These are phyloP conservation scores for Lathyrus tuberosus DNA, from an alignment of 306 rosid species.

Conservation along the genomic window DNA sequence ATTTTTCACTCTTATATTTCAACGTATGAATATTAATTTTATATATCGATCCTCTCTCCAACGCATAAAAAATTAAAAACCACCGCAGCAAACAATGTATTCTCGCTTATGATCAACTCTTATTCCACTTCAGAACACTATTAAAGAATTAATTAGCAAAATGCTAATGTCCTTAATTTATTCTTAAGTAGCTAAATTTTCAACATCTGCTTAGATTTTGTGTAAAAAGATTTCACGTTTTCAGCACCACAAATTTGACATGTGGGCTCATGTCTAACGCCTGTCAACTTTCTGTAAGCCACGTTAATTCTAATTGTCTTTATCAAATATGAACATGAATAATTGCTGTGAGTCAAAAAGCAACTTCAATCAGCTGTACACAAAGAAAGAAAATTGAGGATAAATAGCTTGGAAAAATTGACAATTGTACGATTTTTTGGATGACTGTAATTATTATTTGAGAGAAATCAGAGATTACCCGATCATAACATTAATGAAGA, in stretches of 20 bases:
- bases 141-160: background rate
- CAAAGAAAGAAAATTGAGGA: background rate
- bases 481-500: too few species aligned
- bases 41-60: too few species aligned
- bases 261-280: slow-evolving; percentile 25
- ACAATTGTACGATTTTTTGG: background rate
- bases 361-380: background rate
- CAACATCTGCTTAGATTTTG: background rate
- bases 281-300: slow-evolving; percentile 22
- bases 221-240: background rate
- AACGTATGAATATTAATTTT: too few species aligned
- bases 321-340: background rate
- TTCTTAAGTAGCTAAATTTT: background rate
- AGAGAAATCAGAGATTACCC: too few species aligned
- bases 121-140: too few species aligned
- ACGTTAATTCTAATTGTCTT: background rate
- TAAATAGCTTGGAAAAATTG: background rate
- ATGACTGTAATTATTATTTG: background rate
- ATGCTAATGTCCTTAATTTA: background rate
- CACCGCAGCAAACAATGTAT: too few species aligned
- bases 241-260: slow-evolving; percentile 46
- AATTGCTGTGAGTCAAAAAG: slow-evolving; percentile 26
- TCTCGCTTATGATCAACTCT: too few species aligned
- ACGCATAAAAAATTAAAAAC: too few species aligned
- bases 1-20: too few species aligned